Conservation (phyloP, 106 monocot species). For the Triglochin maritima region DNA sequence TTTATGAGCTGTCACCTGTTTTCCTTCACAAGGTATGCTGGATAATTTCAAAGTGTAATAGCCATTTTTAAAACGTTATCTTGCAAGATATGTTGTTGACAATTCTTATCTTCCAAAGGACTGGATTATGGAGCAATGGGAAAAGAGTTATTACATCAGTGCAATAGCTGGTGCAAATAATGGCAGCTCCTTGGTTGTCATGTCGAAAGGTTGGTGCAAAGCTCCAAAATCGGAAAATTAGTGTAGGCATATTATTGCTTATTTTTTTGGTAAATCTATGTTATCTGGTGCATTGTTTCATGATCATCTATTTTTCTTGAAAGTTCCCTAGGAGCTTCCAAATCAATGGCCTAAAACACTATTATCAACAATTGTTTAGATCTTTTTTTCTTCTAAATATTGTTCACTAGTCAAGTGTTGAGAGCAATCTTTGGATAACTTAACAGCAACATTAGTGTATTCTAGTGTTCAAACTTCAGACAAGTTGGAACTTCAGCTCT, state of each 20-base stretch:
- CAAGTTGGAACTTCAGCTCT: too few relatives aligned
- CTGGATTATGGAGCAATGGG: slow-evolving; percentile 99
- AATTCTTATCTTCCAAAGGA: slow-evolving; percentile 32
- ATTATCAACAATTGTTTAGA: background rate
- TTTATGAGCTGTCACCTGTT: slow-evolving; percentile 76
- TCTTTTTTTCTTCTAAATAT: background rate
- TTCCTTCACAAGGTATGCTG: slow-evolving; percentile 75
- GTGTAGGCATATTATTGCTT: background rate
- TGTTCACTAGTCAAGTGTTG: background rate
- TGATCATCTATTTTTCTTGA: background rate
- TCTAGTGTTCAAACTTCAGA: too few relatives aligned
- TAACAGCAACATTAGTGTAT: too few relatives aligned
- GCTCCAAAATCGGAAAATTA: background rate
- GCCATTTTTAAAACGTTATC: background rate
- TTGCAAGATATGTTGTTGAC: background rate
- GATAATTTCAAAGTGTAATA: too few relatives aligned
- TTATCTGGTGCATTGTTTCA: background rate
- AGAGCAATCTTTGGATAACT: too few relatives aligned
- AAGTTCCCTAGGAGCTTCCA: background rate
- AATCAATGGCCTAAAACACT: background rate
- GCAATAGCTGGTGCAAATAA: slow-evolving; percentile 83
- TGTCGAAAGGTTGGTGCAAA: slow-evolving; percentile 77
- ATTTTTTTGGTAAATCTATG: background rate
- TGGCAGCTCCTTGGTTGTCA: slow-evolving; percentile 94
- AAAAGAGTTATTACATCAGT: slow-evolving; percentile 90